Conservation (phyloP, 495 filamentous ascomycete genomes). For the Neurospora sp. region DNA sequence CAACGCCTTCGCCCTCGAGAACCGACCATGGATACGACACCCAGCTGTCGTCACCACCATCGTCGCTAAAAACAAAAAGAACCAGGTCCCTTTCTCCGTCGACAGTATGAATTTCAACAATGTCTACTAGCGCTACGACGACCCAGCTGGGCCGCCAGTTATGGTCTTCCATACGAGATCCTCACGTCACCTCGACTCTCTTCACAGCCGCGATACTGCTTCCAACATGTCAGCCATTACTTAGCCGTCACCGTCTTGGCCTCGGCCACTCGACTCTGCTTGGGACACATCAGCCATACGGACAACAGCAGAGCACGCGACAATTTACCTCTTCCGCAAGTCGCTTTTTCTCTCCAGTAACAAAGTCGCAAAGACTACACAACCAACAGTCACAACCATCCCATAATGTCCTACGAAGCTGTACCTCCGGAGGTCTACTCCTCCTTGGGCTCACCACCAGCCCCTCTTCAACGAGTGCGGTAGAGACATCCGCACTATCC, state of each 20-base stretch:
- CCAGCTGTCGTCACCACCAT: neutral
- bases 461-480: slow-evolving; percentile 26
- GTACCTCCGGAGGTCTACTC: slow-evolving; percentile 33
- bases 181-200: slow-evolving; percentile 17
- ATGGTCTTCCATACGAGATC: slow-evolving; percentile 34
- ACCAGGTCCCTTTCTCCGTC: neutral
- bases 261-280: slow-evolving; percentile 1
- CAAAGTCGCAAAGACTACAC: slow-evolving; percentile 10
- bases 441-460: slow-evolving; percentile 27
- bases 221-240: slow-evolving; percentile 15
- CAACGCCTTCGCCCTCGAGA: neutral
- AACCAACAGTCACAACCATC: neutral
- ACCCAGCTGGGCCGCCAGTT: slow-evolving; percentile 35
- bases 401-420: slow-evolving; percentile 28
- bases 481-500: slow-evolving; percentile 26
- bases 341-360: slow-evolving; percentile 3
- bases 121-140: slow-evolving; percentile 35
- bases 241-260: slow-evolving; percentile 2
- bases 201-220: slow-evolving; percentile 18
- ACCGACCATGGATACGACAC: neutral
- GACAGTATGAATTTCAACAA: slow-evolving; percentile 31
- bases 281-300: neutral
- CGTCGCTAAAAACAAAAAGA: neutral
- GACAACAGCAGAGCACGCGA: neutral
- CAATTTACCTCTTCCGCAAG: neutral